Percentiles rank a stretch among this genome's conserved stretches.
These are phyloP conservation scores for Phytophthora cactorum DNA, from an alignment of 352 stramenopile genomes.

Conservation along the genomic window DNA sequence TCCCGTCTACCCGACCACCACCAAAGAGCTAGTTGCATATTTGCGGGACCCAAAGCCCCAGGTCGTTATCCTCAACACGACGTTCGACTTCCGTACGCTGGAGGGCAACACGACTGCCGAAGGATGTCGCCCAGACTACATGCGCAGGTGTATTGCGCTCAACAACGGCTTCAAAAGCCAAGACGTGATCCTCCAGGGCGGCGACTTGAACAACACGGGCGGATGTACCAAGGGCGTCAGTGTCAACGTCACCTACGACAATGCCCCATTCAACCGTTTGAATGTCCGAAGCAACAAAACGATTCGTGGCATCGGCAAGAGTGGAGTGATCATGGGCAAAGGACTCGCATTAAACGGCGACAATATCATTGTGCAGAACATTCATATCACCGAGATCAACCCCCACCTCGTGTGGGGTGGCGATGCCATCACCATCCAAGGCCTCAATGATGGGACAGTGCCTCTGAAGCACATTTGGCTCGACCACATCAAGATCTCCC, in stretches of 20 bases:
- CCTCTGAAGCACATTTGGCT: constrained; percentile 42
- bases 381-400: constrained; percentile 46
- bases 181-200: constrained; percentile 36
- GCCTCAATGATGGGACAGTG: constrained; percentile 13
- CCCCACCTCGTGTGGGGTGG: constrained; percentile 19
- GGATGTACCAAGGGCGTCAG: constrained; percentile 41
- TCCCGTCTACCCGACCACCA: constrained; percentile 14
- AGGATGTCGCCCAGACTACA: constrained; percentile 26
- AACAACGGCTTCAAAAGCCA: constrained; percentile 38
- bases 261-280: constrained; percentile 23
- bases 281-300: constrained; percentile 42
- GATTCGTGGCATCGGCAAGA: constrained; percentile 41
- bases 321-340: constrained; percentile 48
- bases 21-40: constrained; percentile 3
- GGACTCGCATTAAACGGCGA: constrained; percentile 30
- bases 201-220: constrained; percentile 46
- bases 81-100: constrained; percentile 24
- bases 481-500: not conserved
- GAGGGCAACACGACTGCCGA: constrained; percentile 26
- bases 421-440: constrained; percentile 23
- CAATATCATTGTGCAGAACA: constrained; percentile 55
- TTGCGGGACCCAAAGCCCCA: constrained; percentile 6
- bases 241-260: constrained; percentile 53
- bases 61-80: constrained; percentile 28
- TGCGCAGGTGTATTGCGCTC: constrained; percentile 19